Percentiles rank a stretch among this genome's conserved stretches.
These are phyloP conservation scores for Talaromyces funiculosus DNA, from an alignment of 2,329 filamentous ascomycete species.

Conservation along the genomic window DNA sequence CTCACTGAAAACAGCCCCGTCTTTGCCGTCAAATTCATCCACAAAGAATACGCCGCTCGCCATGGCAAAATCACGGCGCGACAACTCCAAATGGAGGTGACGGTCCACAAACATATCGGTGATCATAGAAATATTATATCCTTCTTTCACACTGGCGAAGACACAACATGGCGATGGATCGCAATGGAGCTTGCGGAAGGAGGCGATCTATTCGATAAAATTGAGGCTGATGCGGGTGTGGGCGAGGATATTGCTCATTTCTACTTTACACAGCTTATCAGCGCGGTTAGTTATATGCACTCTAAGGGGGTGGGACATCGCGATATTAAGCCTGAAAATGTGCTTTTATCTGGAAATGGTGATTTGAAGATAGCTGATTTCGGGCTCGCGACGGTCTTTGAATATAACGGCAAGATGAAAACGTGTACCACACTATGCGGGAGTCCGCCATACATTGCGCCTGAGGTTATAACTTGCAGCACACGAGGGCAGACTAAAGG, in stretches of 20 bases:
- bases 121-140: conserved; percentile 91
- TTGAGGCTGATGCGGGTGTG: conserved; percentile 95
- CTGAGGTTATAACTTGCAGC: conserved; percentile 66
- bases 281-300: conserved; percentile 91
- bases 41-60: conserved; percentile 88
- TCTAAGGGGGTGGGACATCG: conserved; percentile 91
- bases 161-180: conserved; percentile 88
- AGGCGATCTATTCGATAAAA: conserved; percentile 97
- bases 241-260: conserved; percentile 90
- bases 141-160: conserved; percentile 83
- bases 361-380: conserved; percentile 95
- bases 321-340: conserved; percentile 91
- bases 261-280: conserved; percentile 88
- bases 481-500: conserved; percentile 46
- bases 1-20: conserved; percentile 63
- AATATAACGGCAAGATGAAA: conserved; percentile 79
- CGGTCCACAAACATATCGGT: conserved; percentile 80
- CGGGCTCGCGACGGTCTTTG: conserved; percentile 88
- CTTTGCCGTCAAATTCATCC: conserved; percentile 97
- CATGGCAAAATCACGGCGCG: conserved; percentile 83
- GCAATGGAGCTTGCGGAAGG: conserved; percentile 96
- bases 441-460: conserved; percentile 93
- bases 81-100: conserved; percentile 87
- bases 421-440: conserved; percentile 85
- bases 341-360: conserved; percentile 76